phyloP scores from a whole-genome alignment of 1,284 basidiomycete genomes.

The Anthracocystis setariae region DNA sequence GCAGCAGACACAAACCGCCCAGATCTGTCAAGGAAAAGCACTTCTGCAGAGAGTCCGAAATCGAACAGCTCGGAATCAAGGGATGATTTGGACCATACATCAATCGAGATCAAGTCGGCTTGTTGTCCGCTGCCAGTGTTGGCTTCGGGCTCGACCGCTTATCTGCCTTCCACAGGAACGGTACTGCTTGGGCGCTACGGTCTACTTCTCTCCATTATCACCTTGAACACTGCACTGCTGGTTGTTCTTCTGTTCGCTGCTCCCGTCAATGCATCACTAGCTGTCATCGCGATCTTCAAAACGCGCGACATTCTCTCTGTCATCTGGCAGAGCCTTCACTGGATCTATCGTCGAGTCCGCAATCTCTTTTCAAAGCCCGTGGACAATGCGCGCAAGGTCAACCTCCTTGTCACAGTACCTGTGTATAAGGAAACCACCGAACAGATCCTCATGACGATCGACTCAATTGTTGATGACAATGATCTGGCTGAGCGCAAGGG shows the following conservation, averaged over 20 bases:
- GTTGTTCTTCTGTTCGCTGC: constrained; percentile 30
- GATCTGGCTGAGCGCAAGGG: constrained; percentile 16
- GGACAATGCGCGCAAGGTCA: constrained; percentile 10
- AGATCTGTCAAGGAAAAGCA: too few species aligned
- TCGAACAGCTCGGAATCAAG: too few species aligned
- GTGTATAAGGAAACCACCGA: constrained; percentile 38
- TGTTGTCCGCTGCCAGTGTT: too few species aligned
- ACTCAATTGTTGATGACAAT: constrained; percentile 38
- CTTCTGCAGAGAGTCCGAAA: too few species aligned
- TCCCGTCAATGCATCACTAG: constrained; percentile 14
- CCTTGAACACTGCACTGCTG: constrained; percentile 23
- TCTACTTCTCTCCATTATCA: constrained; percentile 25
- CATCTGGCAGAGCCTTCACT: constrained; percentile 28
- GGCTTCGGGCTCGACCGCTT: too few species aligned
- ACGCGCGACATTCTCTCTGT: constrained; percentile 35
- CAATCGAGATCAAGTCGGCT: too few species aligned
- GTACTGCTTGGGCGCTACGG: constrained; percentile 27
- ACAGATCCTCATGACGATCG: constrained; percentile 34
- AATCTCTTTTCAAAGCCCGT: constrained; percentile 18
- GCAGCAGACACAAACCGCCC: too few species aligned
- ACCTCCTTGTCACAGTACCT: constrained; percentile 27
- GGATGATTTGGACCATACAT: too few species aligned
- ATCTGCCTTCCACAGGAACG: too few species aligned
- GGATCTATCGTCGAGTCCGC: constrained; percentile 3
- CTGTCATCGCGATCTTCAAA: constrained; percentile 30